Evolutionary conservation across 202 grass and related monocot genomes (phyloP).

Genomic region (Panicum hallii): DNA sequence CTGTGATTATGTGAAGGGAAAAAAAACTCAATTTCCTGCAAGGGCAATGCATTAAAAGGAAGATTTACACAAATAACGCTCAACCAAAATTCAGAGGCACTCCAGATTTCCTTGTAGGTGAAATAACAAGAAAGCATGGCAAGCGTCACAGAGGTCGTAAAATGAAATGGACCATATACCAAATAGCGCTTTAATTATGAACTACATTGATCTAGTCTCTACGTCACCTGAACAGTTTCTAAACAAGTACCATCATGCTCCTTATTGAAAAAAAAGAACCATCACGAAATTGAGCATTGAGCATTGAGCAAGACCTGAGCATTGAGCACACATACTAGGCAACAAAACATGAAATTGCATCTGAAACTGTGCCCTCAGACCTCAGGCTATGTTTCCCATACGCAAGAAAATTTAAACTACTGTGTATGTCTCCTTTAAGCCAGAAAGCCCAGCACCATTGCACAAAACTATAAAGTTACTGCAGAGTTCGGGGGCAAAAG

Average conservation of each 20-base stretch:
- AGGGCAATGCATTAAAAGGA: not conserved
- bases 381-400: not conserved
- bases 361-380: not conserved
- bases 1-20: conserved; percentile 32
- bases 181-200: not conserved
- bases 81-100: not conserved
- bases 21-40: not conserved
- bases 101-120: not conserved
- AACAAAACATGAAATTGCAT: not conserved
- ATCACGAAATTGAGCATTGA: too few species aligned
- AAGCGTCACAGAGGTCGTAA: not conserved
- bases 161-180: not conserved
- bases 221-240: not conserved
- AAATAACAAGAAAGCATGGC: not conserved
- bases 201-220: not conserved
- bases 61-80: not conserved
- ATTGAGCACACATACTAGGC: not conserved
- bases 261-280: not conserved
- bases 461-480: not conserved
- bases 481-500: not conserved
- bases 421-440: not conserved
- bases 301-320: too few species aligned
- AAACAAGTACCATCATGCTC: not conserved
- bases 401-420: not conserved
- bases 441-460: not conserved